A percentile compares a stretch with the other conserved stretches of the same genome.
Conservation (phyloP, 306 rosid species). For the Potentilla sterilis region DNA sequence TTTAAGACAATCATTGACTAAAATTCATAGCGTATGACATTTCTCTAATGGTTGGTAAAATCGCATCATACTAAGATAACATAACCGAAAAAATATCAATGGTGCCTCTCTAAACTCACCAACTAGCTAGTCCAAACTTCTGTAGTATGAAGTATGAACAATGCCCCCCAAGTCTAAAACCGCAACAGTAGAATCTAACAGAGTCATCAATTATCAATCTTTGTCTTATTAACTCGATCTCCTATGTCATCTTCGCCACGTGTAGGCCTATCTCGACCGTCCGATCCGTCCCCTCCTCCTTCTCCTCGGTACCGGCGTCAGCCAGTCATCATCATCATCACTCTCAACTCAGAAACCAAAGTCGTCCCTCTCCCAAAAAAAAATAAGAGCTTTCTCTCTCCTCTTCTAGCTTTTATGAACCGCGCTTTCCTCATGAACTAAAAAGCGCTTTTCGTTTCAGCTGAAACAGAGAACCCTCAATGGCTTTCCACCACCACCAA, state of each 20-base stretch:
- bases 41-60: not conserved
- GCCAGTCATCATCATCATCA: conserved; percentile 6
- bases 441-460: not conserved
- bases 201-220: conserved; percentile 1
- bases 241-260: not conserved
- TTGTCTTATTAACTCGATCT: conserved; percentile 11
- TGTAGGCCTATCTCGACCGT: not conserved
- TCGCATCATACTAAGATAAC: not conserved
- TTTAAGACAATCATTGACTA: no score
- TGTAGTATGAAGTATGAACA: not conserved
- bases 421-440: not conserved
- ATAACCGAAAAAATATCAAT: not conserved
- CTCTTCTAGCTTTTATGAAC: not conserved
- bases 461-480: conserved; percentile 1
- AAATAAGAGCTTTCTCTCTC: no score
- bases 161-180: not conserved
- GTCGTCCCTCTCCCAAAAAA: not conserved
- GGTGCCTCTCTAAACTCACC: not conserved
- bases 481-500: conserved; percentile 63
- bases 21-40: not conserved
- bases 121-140: not conserved
- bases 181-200: not conserved
- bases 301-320: conserved; percentile 18
- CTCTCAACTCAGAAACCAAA: conserved; percentile 10
- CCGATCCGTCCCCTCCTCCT: not conserved